These are phyloP conservation scores for Ammopiptanthus mongolicus DNA, from an alignment of 306 rosid genomes.

Conservation along the genomic window DNA sequence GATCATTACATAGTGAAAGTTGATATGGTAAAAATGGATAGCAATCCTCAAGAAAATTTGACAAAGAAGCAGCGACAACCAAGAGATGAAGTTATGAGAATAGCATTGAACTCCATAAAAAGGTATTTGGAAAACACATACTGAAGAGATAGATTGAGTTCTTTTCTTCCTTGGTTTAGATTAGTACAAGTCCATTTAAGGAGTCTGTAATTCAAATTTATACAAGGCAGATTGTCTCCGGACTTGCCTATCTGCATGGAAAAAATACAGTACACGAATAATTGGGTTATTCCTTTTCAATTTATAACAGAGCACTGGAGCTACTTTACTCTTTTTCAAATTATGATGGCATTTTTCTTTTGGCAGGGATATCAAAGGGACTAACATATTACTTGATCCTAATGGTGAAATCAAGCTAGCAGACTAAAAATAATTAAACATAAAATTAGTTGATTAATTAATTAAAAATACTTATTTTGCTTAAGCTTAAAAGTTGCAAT, in stretches of 20 bases:
- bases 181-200: slow-evolving; percentile 20
- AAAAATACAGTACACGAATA: too few relatives aligned
- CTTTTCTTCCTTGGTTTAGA: neutral
- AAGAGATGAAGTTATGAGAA: slow-evolving; percentile 19
- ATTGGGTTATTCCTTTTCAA: slow-evolving; percentile 12
- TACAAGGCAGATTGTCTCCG: slow-evolving; percentile 85
- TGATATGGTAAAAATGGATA: slow-evolving; percentile 33
- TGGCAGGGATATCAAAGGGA: slow-evolving; percentile 98
- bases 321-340: slow-evolving; percentile 2
- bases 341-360: slow-evolving; percentile 4
- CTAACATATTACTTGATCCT: slow-evolving; percentile 93
- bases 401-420: slow-evolving; percentile 95
- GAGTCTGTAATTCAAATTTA: slow-evolving; percentile 94
- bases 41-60: slow-evolving; percentile 3
- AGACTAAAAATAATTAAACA: slow-evolving; percentile 99
- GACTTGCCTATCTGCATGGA: slow-evolving; percentile 92
- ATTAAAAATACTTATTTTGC: slow-evolving; percentile 16
- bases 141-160: neutral
- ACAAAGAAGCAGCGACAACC: slow-evolving; percentile 6
- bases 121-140: slow-evolving; percentile 38
- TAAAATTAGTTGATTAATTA: slow-evolving; percentile 13
- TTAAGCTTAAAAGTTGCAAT: slow-evolving; percentile 14
- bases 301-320: neutral
- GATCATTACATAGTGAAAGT: slow-evolving; percentile 73
- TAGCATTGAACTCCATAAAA: slow-evolving; percentile 12